Percentiles rank a stretch among this genome's conserved stretches.
Conservation (phyloP, 2,329 filamentous ascomycete genomes). For the Claviceps capensis region DNA sequence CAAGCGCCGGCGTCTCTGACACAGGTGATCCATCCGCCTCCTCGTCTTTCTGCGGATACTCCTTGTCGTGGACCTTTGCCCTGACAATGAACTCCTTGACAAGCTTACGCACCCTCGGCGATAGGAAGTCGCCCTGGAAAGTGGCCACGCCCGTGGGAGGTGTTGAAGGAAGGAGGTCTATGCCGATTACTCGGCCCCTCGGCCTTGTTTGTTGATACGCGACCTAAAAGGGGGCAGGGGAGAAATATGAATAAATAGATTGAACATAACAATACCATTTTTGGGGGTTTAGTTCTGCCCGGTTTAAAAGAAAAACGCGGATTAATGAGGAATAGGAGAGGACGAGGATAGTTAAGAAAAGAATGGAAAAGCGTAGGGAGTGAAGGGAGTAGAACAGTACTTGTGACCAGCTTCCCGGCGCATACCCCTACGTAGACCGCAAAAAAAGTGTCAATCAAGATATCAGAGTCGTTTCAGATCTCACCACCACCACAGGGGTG, state of each 20-base stretch:
- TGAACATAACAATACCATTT: neutral
- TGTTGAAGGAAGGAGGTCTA: slow-evolving; percentile 86
- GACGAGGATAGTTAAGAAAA: neutral
- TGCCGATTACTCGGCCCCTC: slow-evolving; percentile 68
- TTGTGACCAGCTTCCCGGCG: slow-evolving; percentile 61
- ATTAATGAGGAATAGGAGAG: neutral
- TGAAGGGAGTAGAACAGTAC: slow-evolving; percentile 20
- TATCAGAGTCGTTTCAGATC: too few relatives aligned
- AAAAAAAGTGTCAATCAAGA: neutral
- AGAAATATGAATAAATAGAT: neutral
- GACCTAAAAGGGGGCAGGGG: slow-evolving; percentile 38
- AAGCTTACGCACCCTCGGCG: slow-evolving; percentile 56
- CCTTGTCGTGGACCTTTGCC: slow-evolving; percentile 23
- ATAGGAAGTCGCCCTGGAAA: slow-evolving; percentile 89
- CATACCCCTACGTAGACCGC: slow-evolving; percentile 48
- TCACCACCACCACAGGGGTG: too few relatives aligned
- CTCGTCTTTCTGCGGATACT: neutral
- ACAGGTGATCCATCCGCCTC: slow-evolving; percentile 3
- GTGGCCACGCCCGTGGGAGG: slow-evolving; percentile 85
- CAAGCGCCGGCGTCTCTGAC: slow-evolving; percentile 16
- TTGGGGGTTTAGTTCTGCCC: neutral
- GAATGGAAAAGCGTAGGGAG: neutral
- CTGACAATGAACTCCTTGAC: slow-evolving; percentile 63
- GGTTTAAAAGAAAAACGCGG: neutral
- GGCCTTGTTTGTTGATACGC: slow-evolving; percentile 68